These are phyloP conservation scores for Fusarium phyllophilum DNA, from an alignment of 2,329 filamentous ascomycete species.

Conservation along the genomic window DNA sequence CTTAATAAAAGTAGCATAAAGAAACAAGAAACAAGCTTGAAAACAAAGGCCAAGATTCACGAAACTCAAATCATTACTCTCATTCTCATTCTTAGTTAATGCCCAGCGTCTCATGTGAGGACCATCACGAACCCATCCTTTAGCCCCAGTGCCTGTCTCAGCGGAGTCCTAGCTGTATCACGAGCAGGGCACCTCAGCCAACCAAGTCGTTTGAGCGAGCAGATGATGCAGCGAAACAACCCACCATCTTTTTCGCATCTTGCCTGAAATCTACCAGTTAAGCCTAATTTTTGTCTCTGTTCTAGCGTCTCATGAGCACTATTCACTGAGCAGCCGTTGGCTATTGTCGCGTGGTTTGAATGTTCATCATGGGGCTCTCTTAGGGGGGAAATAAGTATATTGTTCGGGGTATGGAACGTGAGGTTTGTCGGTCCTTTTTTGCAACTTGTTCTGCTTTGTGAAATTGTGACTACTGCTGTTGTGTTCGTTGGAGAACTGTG, in stretches of 20 bases:
- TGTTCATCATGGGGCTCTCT: slow-evolving; percentile 10
- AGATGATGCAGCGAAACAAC: slow-evolving; percentile 37
- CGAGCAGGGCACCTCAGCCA: slow-evolving; percentile 30
- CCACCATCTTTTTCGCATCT: slow-evolving; percentile 18
- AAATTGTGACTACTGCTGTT: slow-evolving; percentile 14
- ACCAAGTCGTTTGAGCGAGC: slow-evolving; percentile 17
- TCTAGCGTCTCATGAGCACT: slow-evolving; percentile 30
- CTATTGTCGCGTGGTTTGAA: slow-evolving; percentile 17
- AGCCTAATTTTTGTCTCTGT: not conserved
- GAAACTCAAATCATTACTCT: slow-evolving; percentile 1
- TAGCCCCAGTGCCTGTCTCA: slow-evolving; percentile 24
- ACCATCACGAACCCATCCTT: slow-evolving; percentile 32
- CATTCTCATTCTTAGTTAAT: not conserved
- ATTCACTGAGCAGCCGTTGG: slow-evolving; percentile 15
- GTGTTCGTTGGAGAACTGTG: slow-evolving; percentile 16
- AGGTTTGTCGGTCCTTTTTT: not conserved
- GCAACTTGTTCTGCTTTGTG: not conserved
- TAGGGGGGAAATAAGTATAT: slow-evolving; percentile 8
- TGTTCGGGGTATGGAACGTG: slow-evolving; percentile 7
- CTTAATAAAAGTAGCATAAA: not conserved
- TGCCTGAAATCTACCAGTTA: slow-evolving; percentile 9
- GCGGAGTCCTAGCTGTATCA: slow-evolving; percentile 31
- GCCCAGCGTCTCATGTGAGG: slow-evolving; percentile 36
- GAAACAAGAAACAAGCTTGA: not conserved
- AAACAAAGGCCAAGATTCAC: not conserved